phyloP scores from a whole-genome alignment of 2,329 filamentous ascomycete genomes.

The Clarireedia hainanense region DNA sequence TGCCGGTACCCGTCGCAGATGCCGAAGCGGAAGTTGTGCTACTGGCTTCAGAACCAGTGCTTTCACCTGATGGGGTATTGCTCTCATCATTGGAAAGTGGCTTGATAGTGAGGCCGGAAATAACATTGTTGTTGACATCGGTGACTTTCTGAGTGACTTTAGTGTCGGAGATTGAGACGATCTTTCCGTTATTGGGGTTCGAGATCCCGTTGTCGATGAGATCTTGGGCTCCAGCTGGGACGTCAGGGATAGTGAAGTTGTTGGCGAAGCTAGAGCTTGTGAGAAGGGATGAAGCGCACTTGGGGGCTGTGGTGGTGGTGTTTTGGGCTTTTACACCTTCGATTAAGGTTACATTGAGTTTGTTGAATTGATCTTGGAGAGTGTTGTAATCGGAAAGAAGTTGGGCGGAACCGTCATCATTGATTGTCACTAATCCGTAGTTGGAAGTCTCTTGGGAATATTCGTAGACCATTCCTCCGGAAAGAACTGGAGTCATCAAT shows the following conservation, averaged over 20 bases:
- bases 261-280: slow-evolving; percentile 58
- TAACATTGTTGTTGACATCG: slow-evolving; percentile 44
- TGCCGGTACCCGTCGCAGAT: slow-evolving; percentile 31
- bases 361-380: slow-evolving; percentile 66
- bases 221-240: slow-evolving; percentile 58
- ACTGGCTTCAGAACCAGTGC: not conserved
- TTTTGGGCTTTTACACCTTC: slow-evolving; percentile 53
- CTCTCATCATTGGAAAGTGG: slow-evolving; percentile 41
- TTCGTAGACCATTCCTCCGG: slow-evolving; percentile 75
- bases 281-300: slow-evolving; percentile 62
- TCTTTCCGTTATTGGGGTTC: slow-evolving; percentile 54
- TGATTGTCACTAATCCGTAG: slow-evolving; percentile 57
- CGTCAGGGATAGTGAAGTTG: slow-evolving; percentile 69
- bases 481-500: slow-evolving; percentile 61
- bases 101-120: slow-evolving; percentile 56
- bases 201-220: slow-evolving; percentile 72
- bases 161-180: slow-evolving; percentile 50
- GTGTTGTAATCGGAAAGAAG: slow-evolving; percentile 62
- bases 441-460: slow-evolving; percentile 64
- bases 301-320: slow-evolving; percentile 47
- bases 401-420: slow-evolving; percentile 46
- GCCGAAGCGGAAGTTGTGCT: not conserved
- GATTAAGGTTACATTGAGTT: slow-evolving; percentile 63
- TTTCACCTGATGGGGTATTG: slow-evolving; percentile 40
- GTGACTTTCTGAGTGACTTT: slow-evolving; percentile 50